These are phyloP conservation scores for Coemansia sp. DNA, from an alignment of 192 early-diverging fungal species.

Conservation along the genomic window DNA sequence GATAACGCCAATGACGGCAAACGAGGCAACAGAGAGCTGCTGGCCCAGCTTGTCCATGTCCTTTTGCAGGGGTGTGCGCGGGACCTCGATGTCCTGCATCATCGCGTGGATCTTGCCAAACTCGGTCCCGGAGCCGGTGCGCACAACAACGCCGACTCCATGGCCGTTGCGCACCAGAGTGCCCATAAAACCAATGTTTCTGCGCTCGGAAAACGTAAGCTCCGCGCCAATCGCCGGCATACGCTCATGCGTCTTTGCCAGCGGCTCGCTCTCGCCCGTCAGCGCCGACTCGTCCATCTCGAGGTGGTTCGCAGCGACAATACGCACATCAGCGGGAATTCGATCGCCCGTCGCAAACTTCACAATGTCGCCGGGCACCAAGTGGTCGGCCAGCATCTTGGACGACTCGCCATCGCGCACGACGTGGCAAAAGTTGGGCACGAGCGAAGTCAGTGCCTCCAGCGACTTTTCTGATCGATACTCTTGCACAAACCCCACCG, in stretches of 20 bases:
- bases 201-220: conserved; percentile 43
- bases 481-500: conserved; percentile 92
- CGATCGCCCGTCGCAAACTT: conserved; percentile 85
- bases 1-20: conserved; percentile 71
- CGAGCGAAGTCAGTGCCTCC: conserved; percentile 85
- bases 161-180: conserved; percentile 86
- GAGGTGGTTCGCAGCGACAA: conserved; percentile 73
- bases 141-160: conserved; percentile 87
- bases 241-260: conserved; percentile 64
- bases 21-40: conserved; percentile 69
- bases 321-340: conserved; percentile 89
- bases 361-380: conserved; percentile 93
- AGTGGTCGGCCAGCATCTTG: conserved; percentile 69
- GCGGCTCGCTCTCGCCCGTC: conserved; percentile 91
- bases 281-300: conserved; percentile 93
- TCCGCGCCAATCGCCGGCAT: conserved; percentile 45
- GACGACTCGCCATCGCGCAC: conserved; percentile 67
- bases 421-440: conserved; percentile 76
- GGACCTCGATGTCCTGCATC: conserved; percentile 90
- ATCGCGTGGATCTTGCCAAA: conserved; percentile 92
- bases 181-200: conserved; percentile 95
- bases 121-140: conserved; percentile 85
- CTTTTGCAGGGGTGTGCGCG: conserved; percentile 87
- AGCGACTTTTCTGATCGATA: conserved; percentile 90
- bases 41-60: conserved; percentile 87